Base-by-base conservation (phyloP, 2,329 filamentous ascomycete species). In the Tothia fuscella region DNA sequence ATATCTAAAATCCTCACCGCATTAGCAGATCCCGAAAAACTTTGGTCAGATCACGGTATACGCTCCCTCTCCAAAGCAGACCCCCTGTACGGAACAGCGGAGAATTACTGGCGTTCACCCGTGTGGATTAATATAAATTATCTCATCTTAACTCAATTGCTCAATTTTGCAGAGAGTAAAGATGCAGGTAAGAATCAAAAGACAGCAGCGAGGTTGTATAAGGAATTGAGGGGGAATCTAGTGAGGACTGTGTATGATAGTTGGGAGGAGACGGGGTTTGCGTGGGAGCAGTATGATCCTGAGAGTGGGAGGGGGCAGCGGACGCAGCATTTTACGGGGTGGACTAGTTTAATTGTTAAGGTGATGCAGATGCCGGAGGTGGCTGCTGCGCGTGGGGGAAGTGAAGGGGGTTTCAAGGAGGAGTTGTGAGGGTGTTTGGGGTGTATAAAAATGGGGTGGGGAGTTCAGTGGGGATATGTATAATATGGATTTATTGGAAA, bases 61-160 rank as follows among this genome's bases (percentile, higher is more conserved):
- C 76, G 89, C 47, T 94, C 86, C 58, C 64, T 96, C 57, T 93
- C 85, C 63, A 80, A 80, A 58, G 74, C 77, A 51, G 80, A 86
- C 54, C 68, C 78, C 51, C 72, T 82, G 46, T 96, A 94, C 59
- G 85, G 79, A 19, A 88, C 83, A 0, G 83, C 71, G 6, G 89
- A 95, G 66, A 94, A 96, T 62, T 96, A 96, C 66, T 96, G 91
- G 89, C 76, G 87, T 47, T 83, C 85, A 49, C 87, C 91, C 0
- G 74, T 96, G 19, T 96, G 89, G 89, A 82, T 96, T 56, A 91
- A 91, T 56, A 87, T 96, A 50, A 96, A 96, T 64, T 96, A 94
- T 60, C 68, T 96, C 52, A 78, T 83, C 38, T 65, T 95, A 40
- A 75, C 79, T 50, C 78, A 84, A 55, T 76, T 96, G 22, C 70